Evolutionary conservation across 352 stramenopile genomes (phyloP).

Genomic region (Phytophthora litchii): DNA sequence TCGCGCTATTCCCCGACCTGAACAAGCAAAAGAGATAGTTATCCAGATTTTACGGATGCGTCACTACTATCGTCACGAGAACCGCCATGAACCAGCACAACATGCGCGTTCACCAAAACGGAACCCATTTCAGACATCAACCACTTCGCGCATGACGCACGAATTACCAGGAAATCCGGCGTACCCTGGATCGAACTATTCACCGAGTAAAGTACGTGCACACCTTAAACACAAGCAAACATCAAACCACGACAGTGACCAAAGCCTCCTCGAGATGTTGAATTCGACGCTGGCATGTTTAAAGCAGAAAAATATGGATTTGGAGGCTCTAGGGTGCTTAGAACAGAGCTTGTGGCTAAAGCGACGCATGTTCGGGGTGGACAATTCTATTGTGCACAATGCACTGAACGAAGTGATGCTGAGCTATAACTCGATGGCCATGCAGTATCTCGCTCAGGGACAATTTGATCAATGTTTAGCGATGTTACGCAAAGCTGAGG

Average conservation of each 20-base stretch:
- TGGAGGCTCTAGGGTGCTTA: slow-evolving; percentile 74
- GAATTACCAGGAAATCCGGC: slow-evolving; percentile 26
- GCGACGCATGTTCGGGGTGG: slow-evolving; percentile 74
- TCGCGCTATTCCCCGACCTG: too few relatives aligned
- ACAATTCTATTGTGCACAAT: slow-evolving; percentile 57
- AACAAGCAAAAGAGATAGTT: too few relatives aligned
- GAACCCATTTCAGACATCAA: slow-evolving; percentile 47
- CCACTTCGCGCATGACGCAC: slow-evolving; percentile 38
- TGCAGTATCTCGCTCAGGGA: slow-evolving; percentile 60
- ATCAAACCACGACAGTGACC: slow-evolving; percentile 50
- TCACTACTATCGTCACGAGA: slow-evolving; percentile 28
- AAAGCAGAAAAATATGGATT: slow-evolving; percentile 75
- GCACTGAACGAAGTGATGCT: slow-evolving; percentile 70
- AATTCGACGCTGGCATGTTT: slow-evolving; percentile 69
- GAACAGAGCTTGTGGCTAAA: slow-evolving; percentile 82
- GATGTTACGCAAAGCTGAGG: slow-evolving; percentile 76
- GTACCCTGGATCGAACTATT: slow-evolving; percentile 6
- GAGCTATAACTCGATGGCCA: slow-evolving; percentile 79
- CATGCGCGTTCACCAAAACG: slow-evolving; percentile 21
- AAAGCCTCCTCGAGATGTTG: slow-evolving; percentile 75
- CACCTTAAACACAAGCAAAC: slow-evolving; percentile 12
- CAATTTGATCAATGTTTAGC: slow-evolving; percentile 73
- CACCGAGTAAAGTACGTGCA: slow-evolving; percentile 17
- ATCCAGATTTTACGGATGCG: slow-evolving; percentile 11
- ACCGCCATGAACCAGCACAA: slow-evolving; percentile 4